Evolutionary conservation across 2,329 filamentous ascomycete genomes (phyloP).

Genomic region (Corniculantispora saksenae): DNA sequence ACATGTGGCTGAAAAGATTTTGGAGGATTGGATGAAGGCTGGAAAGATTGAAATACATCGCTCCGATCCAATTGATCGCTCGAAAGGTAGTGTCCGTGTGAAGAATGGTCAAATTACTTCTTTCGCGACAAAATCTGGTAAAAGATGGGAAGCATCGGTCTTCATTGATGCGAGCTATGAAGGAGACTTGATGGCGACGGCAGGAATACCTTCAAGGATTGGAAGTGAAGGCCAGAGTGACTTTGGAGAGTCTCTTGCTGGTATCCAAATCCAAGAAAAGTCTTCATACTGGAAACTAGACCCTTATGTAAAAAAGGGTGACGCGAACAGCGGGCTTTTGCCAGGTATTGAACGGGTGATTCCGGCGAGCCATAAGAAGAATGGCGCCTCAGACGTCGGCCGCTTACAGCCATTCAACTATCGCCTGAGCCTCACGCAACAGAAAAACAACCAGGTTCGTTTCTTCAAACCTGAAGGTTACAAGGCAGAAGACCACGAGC

Average conservation of each 20-base stretch:
- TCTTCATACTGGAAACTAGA: not conserved
- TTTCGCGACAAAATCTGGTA: not conserved
- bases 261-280: not conserved
- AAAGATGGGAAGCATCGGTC: slow-evolving; percentile 7
- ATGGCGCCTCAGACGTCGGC: not conserved
- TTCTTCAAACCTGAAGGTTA: slow-evolving; percentile 1
- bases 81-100: not conserved
- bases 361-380: not conserved
- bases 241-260: not conserved
- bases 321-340: not conserved
- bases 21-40: slow-evolving; percentile 15
- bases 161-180: slow-evolving; percentile 31
- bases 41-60: slow-evolving; percentile 7
- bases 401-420: not conserved
- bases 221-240: not conserved
- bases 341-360: not conserved
- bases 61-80: not conserved
- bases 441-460: not conserved
- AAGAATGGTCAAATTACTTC: not conserved
- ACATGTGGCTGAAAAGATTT: slow-evolving; percentile 8
- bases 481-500: not conserved
- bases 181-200: slow-evolving; percentile 28
- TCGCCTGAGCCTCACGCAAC: not conserved
- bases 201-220: slow-evolving; percentile 3
- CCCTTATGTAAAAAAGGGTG: not conserved